These are phyloP conservation scores for Astragalus glycyphyllos DNA, from an alignment of 306 rosid species.

Conservation along the genomic window DNA sequence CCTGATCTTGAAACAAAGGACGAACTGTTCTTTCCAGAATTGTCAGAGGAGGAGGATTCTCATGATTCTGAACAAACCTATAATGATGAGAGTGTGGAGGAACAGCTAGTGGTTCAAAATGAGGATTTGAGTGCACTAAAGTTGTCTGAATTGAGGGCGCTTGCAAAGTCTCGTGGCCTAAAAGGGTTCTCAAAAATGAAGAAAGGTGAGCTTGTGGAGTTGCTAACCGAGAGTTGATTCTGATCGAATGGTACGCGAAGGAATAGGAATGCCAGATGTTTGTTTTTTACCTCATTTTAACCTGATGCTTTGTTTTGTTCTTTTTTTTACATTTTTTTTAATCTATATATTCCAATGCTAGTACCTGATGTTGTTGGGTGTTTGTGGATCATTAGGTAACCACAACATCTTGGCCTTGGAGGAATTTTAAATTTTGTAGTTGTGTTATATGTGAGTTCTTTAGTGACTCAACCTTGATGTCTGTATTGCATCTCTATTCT, in stretches of 20 bases:
- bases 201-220: slow-evolving; percentile 75
- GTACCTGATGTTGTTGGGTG: slow-evolving; percentile 3
- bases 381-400: slow-evolving; percentile 41
- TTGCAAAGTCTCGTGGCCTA: slow-evolving; percentile 82
- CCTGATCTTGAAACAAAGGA: slow-evolving; percentile 53
- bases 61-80: slow-evolving; percentile 52
- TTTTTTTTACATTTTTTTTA: background rate
- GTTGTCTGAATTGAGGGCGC: slow-evolving; percentile 75
- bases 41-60: slow-evolving; percentile 60
- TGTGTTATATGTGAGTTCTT: slow-evolving; percentile 28
- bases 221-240: slow-evolving; percentile 57
- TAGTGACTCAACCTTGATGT: background rate
- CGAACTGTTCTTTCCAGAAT: slow-evolving; percentile 50
- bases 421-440: slow-evolving; percentile 26
- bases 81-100: slow-evolving; percentile 46
- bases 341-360: slow-evolving; percentile 22
- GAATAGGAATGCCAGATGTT: slow-evolving; percentile 8
- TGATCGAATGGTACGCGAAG: slow-evolving; percentile 32
- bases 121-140: slow-evolving; percentile 71
- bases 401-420: slow-evolving; percentile 23
- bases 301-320: slow-evolving; percentile 17
- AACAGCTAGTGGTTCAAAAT: slow-evolving; percentile 41
- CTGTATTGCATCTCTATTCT: too few relatives aligned
- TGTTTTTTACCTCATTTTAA: background rate
- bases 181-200: slow-evolving; percentile 91